Conservation (phyloP, 83 land plant genomes). For the Larix sibirica region DNA sequence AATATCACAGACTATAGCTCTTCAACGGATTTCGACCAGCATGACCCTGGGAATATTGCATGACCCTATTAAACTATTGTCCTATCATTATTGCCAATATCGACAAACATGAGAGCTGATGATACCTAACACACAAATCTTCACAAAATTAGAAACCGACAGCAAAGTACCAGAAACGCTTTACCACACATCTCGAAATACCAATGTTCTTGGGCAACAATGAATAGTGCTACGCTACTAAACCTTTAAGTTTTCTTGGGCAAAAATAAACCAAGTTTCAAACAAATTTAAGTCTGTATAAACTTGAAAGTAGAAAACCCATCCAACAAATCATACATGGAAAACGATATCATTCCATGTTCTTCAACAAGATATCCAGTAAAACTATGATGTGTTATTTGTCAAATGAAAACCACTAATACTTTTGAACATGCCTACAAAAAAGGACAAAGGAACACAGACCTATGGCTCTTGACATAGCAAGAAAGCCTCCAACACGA, state of each 20-base stretch:
- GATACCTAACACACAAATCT: no score
- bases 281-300: not conserved
- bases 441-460: not conserved
- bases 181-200: not conserved
- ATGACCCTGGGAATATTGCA: no score
- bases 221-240: not conserved
- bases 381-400: not conserved
- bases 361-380: not conserved
- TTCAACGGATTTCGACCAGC: no score
- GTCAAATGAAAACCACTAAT: not conserved
- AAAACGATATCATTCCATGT: not conserved
- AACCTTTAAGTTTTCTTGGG: no score
- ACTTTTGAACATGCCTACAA: no score
- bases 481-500: slow-evolving; percentile 53
- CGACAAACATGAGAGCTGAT: no score
- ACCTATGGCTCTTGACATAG: slow-evolving; percentile 54
- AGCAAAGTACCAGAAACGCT: no score
- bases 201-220: not conserved
- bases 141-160: no score
- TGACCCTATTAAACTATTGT: no score
- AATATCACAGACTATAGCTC: no score
- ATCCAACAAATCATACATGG: not conserved
- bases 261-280: no score
- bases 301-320: not conserved
- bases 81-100: no score